Conservation (phyloP, 2,329 filamentous ascomycete genomes). For the Exophiala calicioides region DNA sequence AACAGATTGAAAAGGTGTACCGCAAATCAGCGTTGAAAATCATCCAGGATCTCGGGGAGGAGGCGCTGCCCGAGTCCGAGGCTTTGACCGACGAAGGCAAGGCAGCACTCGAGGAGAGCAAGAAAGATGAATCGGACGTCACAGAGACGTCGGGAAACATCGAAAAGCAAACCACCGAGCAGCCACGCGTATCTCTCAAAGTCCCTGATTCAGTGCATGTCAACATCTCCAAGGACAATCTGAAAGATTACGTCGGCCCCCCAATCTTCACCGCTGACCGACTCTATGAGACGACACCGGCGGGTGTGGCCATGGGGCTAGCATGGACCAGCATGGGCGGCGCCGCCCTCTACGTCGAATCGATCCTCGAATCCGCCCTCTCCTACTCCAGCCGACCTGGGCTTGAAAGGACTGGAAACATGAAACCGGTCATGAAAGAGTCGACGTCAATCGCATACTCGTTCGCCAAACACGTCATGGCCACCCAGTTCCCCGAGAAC, state of each 20-base stretch:
- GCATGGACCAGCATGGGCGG: conserved; percentile 98
- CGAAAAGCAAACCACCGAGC: conserved; percentile 61
- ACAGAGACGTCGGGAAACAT: conserved; percentile 63
- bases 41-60: conserved; percentile 88
- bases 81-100: conserved; percentile 86
- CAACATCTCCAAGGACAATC: conserved; percentile 79
- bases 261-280: conserved; percentile 94
- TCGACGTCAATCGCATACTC: conserved; percentile 94
- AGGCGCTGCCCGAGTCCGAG: conserved; percentile 74
- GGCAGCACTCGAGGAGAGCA: conserved; percentile 68
- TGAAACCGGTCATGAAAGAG: conserved; percentile 98
- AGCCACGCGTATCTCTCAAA: conserved; percentile 72
- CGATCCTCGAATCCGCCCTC: conserved; percentile 84
- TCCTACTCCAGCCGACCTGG: conserved; percentile 72
- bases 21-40: conserved; percentile 97
- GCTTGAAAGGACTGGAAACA: conserved; percentile 88
- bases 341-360: conserved; percentile 94
- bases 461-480: conserved; percentile 88
- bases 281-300: conserved; percentile 87
- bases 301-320: conserved; percentile 95
- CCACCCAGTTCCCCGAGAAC: conserved; percentile 81
- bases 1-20: conserved; percentile 99
- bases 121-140: conserved; percentile 63
- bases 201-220: conserved; percentile 88
- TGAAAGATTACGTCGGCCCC: conserved; percentile 95